Base-by-base conservation (phyloP, 148 eudicot genomes). In the Polygonum maritimum region DNA sequence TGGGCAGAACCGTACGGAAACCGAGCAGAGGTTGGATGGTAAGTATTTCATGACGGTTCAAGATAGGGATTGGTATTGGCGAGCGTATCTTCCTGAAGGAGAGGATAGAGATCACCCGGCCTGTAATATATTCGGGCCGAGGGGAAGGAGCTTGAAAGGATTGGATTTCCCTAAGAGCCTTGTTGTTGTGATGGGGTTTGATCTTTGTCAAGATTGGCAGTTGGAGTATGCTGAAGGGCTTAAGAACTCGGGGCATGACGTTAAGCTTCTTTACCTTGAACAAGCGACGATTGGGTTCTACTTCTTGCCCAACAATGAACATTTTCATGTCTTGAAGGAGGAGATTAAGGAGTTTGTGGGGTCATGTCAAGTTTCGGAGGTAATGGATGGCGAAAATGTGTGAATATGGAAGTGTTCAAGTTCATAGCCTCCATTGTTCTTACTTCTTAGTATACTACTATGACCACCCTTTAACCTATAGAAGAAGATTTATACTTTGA, bases 31-130 rank as follows among this genome's bases (percentile, higher is more conserved):
- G 7, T 54, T 75, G 16, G 76, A 75, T 8, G 76, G 76, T 2
- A 75, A 75, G 39, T 75, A 75, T 48, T 75, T 75, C 40, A 55
- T 75, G 47, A 75, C 76, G 2, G 31, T 75, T 18, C 76, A 51
- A 3, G 76, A 75, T n/a, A 39, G 76, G 7, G 76, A 75, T 38
- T 75, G 76, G 76, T 75, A 75, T 75, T 75, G 76, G 76, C 38
- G 76, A 19, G 76, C 76, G 3, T 75, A 75, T 39, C 67, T 75
- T 13, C 76, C 76, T 7, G 76, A 75, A 0, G 76, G 65, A 36
- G 76, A 75, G n/a, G 65, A 75, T 38, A 75, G 76, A 21, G 76
- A 75, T 75, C 76, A 75, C 10, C 76, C 76, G 3, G 76, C 76
- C 13, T 75, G 76, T 52, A 75, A 75, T 19, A 75, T 75, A 15